Percentiles rank a stretch among this genome's conserved stretches.
These are phyloP conservation scores for Chenopodium quinoa DNA, from an alignment of 148 eudicot genomes.

Conservation along the genomic window DNA sequence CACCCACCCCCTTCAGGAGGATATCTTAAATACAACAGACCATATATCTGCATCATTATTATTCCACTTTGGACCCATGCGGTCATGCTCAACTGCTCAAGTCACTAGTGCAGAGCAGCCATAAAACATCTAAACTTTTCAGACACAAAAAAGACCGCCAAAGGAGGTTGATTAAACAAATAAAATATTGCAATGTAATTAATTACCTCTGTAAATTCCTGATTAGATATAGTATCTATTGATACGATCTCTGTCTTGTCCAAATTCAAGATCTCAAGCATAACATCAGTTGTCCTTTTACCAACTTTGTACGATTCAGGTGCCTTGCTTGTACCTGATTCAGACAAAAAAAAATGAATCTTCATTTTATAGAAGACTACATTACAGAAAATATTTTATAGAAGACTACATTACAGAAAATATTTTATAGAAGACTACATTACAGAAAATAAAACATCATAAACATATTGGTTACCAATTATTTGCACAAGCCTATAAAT, in stretches of 20 bases:
- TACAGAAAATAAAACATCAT: neutral
- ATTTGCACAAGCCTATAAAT: slow-evolving; percentile 97
- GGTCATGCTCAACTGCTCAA: slow-evolving; percentile 1
- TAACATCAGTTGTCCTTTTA: slow-evolving; percentile 62
- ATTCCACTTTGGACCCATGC: neutral
- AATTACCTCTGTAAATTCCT: slow-evolving; percentile 92
- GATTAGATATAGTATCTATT: slow-evolving; percentile 90
- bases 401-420: neutral
- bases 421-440: neutral
- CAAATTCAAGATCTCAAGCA: slow-evolving; percentile 90
- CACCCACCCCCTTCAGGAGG: neutral
- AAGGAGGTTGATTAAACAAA: slow-evolving; percentile 5
- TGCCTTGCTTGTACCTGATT: slow-evolving; percentile 75
- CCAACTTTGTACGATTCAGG: slow-evolving; percentile 81
- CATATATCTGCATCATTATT: neutral
- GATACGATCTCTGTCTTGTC: slow-evolving; percentile 79
- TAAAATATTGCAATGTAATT: neutral
- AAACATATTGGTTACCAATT: slow-evolving; percentile 48
- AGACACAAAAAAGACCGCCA: neutral
- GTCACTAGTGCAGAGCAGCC: neutral
- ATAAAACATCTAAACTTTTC: neutral
- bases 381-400: neutral
- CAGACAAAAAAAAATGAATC: slow-evolving; percentile 26
- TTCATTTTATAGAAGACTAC: slow-evolving; percentile 2
- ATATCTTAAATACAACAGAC: neutral